These are phyloP conservation scores for Emergomyces orientalis DNA, from an alignment of 2,329 filamentous ascomycete species.

Conservation along the genomic window DNA sequence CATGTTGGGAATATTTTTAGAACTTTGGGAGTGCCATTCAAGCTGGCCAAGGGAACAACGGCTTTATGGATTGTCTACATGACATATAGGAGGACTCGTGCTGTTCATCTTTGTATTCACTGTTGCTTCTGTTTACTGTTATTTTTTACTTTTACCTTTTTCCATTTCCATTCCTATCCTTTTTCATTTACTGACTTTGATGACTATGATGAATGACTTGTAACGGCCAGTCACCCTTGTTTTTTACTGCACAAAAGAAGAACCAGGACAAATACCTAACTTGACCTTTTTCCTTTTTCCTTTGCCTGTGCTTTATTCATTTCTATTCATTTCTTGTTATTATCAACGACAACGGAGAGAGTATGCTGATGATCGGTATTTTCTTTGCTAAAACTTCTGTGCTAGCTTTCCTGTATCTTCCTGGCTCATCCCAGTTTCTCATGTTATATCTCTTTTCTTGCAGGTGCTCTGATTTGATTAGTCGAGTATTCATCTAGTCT, in stretches of 20 bases:
- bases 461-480: background rate
- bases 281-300: background rate
- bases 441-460: background rate
- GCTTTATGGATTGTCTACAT: background rate
- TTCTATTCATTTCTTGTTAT: background rate
- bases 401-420: background rate
- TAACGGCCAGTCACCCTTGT: constrained; percentile 2
- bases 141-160: constrained; percentile 5
- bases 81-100: background rate
- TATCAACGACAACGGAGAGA: background rate
- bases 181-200: background rate
- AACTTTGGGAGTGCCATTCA: constrained; percentile 3
- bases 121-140: background rate
- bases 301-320: background rate
- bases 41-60: background rate
- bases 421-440: background rate
- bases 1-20: constrained; percentile 5
- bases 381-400: background rate
- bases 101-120: background rate
- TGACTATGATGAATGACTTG: constrained; percentile 4
- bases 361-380: background rate
- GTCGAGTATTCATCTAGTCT: background rate
- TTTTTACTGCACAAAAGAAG: constrained; percentile 2
- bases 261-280: background rate
- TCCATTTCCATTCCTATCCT: background rate